These are phyloP conservation scores for Chlorella sp. DNA, from an alignment of 139 green algal species.

Conservation along the genomic window DNA sequence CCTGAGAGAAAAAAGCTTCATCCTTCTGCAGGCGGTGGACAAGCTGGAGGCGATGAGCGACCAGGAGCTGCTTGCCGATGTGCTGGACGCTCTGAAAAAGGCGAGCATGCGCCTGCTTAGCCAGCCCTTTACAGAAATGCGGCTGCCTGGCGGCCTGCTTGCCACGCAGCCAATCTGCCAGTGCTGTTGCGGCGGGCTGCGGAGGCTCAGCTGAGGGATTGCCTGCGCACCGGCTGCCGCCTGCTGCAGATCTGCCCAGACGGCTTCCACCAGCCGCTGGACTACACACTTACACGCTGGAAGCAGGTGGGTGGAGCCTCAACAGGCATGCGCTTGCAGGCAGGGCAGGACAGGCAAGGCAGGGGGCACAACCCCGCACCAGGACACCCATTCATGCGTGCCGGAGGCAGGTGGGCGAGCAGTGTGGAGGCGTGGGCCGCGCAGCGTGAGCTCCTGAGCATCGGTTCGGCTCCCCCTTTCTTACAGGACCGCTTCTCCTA, in stretches of 20 bases:
- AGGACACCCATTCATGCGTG: too few species aligned
- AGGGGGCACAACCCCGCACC: too few species aligned
- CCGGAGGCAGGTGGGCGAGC: too few species aligned
- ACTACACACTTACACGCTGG: slow-evolving; percentile 26
- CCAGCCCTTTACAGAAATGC: too few species aligned
- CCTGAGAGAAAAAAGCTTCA: too few species aligned
- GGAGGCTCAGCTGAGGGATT: too few species aligned
- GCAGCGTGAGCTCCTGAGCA: too few species aligned
- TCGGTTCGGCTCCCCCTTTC: neutral
- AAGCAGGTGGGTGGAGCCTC: neutral
- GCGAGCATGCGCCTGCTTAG: neutral
- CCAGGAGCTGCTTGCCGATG: slow-evolving; percentile 29
- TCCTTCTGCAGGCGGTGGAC: slow-evolving; percentile 10
- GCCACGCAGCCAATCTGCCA: too few species aligned
- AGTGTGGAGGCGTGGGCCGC: too few species aligned
- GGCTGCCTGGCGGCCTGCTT: too few species aligned
- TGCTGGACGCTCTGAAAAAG: neutral
- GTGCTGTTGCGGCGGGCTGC: too few species aligned
- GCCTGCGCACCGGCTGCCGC: neutral
- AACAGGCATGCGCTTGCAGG: neutral
- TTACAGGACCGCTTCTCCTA: slow-evolving; percentile 29
- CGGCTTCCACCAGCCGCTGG: slow-evolving; percentile 6
- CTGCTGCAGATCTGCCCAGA: slow-evolving; percentile 17
- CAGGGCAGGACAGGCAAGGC: too few species aligned
- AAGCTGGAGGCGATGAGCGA: slow-evolving; percentile 36